Evolutionary conservation across 2,329 filamentous ascomycete genomes (phyloP).

Genomic region (Cladorrhinum sp.): DNA sequence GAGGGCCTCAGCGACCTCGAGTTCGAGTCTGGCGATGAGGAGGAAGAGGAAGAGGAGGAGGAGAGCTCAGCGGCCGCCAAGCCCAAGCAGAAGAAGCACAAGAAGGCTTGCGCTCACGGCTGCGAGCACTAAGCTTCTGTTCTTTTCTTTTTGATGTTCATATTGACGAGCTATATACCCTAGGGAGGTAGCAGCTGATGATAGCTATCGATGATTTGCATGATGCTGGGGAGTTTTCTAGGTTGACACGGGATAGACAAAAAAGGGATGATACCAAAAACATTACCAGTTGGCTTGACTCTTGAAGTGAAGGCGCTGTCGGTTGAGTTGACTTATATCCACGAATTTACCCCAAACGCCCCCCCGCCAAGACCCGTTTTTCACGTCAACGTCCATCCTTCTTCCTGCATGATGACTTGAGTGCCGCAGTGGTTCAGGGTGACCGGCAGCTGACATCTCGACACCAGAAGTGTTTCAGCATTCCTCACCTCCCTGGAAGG

Average conservation of each 20-base stretch:
- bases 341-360: neutral
- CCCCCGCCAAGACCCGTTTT: neutral
- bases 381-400: neutral
- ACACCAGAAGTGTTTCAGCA: neutral
- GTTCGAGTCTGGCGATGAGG: constrained; percentile 62
- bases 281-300: neutral
- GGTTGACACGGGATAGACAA: constrained; percentile 21
- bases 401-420: neutral
- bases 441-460: neutral
- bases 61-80: constrained; percentile 36
- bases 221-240: constrained; percentile 10
- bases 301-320: too few species aligned
- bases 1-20: constrained; percentile 66
- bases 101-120: constrained; percentile 32
- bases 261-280: constrained; percentile 2
- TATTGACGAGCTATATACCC: constrained; percentile 2
- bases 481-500: neutral
- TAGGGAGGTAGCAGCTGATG: neutral
- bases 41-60: constrained; percentile 52
- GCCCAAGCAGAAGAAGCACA: constrained; percentile 41
- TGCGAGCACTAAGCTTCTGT: constrained; percentile 14
- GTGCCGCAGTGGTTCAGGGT: neutral
- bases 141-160: neutral
- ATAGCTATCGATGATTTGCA: constrained; percentile 10
- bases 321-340: neutral